Base-by-base conservation (phyloP, 805 yeast species). In the Lachancea thermotolerans region DNA sequence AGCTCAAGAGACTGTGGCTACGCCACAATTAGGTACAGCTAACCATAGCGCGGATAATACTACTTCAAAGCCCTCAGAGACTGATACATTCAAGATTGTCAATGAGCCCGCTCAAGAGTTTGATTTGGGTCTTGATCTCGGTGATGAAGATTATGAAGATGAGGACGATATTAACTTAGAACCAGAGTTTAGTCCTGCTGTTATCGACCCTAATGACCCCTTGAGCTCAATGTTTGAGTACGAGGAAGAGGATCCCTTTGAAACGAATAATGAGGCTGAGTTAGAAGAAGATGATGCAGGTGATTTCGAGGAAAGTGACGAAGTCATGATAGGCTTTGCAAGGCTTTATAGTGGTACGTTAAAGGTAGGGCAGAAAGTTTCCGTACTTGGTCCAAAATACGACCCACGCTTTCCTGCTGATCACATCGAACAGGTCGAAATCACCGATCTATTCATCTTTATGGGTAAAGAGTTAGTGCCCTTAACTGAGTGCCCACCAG, bases 391-490 rank as follows among this genome's bases (percentile, higher is more conserved):
- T 1, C 99, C 99, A 2, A 84, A 86, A 57, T 91, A 82, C 61
- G 83, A 85, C 58, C 95, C 96, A 0, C 57, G 59, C 10, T 66
- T 71, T 34, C 81, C 81, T 14, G 68, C 64, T 9, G 81, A 81
- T 52, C 75, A 82, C 48, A 68, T 74, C 27, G 68, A 77, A 27
- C 74, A 72, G 6, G 77, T 84, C 1, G 78, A 73, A 11, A 74
- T 93, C 32, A 75, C 84, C 5, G 85, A 82, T 36, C 66, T 93
- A 34, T 90, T 78, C 56, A 67, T 93, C 45, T 71, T 93, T 44
- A 93, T 93, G 98, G 99, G 99, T 15, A 73, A 91, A 52, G 97
- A 93, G 48, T 68, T 91, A 31, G 79, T 89, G 2, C 73, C 90
- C 2, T 70, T 93, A 50, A 75, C 82, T 36, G 74, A 73, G 14